Percentiles rank a stretch among this genome's conserved stretches.
These are phyloP conservation scores for Tephrocybe sp. DNA, from an alignment of 768 basidiomycete species.

Conservation along the genomic window DNA sequence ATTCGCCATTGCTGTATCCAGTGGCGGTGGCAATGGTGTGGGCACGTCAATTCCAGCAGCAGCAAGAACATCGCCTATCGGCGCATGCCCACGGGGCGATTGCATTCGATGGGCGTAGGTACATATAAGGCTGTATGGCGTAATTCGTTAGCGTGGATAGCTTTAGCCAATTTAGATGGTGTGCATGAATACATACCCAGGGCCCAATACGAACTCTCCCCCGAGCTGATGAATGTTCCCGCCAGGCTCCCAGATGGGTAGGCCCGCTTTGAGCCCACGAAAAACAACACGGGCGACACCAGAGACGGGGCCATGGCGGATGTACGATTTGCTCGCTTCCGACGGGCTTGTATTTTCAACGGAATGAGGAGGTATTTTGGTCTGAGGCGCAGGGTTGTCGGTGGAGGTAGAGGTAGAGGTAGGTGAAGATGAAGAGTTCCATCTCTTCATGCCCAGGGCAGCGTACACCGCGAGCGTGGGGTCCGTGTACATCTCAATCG, in stretches of 20 bases:
- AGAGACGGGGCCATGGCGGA: slow-evolving; percentile 60
- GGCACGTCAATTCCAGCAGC: slow-evolving; percentile 41
- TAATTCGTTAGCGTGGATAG: neutral
- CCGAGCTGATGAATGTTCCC: slow-evolving; percentile 80
- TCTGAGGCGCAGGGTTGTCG: neutral
- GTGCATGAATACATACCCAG: slow-evolving; percentile 32
- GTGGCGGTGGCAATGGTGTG: too few species aligned
- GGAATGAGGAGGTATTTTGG: neutral
- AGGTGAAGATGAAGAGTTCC: slow-evolving; percentile 16
- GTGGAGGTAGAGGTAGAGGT: neutral
- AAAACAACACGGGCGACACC: slow-evolving; percentile 75
- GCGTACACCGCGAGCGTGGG: slow-evolving; percentile 66
- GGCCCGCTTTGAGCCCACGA: slow-evolving; percentile 66
- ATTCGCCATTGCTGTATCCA: neutral
- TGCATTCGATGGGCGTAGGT: slow-evolving; percentile 86
- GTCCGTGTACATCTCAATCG: slow-evolving; percentile 67
- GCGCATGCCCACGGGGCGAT: slow-evolving; percentile 67
- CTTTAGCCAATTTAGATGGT: neutral
- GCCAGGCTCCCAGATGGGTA: slow-evolving; percentile 81
- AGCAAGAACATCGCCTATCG: slow-evolving; percentile 64
- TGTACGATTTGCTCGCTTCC: slow-evolving; percentile 39
- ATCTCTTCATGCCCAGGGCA: slow-evolving; percentile 64
- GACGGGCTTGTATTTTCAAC: neutral
- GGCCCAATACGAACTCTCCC: slow-evolving; percentile 74
- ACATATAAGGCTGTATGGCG: slow-evolving; percentile 49